Percentiles rank a stretch among this genome's conserved stretches.
phyloP scores from a whole-genome alignment of 2,329 filamentous ascomycete species.

The Epichloe scottii region DNA sequence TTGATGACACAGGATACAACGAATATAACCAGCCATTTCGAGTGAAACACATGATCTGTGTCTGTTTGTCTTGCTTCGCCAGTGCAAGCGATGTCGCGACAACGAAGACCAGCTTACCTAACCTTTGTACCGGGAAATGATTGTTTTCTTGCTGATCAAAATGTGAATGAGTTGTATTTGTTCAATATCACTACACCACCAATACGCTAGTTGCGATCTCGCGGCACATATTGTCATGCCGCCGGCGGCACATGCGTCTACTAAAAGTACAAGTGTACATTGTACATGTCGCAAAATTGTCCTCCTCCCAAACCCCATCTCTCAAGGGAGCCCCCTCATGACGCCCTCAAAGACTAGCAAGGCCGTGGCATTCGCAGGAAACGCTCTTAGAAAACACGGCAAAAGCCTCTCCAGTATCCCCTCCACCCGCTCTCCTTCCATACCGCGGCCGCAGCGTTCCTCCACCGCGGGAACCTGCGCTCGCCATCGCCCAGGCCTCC shows the following conservation, averaged over 20 bases:
- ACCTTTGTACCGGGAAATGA: no score
- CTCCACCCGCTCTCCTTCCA: conserved; percentile 62
- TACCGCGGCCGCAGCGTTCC: conserved; percentile 64
- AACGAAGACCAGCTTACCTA: no score
- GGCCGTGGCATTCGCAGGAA: conserved; percentile 91
- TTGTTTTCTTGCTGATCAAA: no score
- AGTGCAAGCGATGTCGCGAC: not conserved
- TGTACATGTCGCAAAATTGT: not conserved
- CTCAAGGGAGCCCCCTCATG: conserved; percentile 51
- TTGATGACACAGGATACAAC: conserved; percentile 3
- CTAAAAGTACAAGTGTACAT: not conserved
- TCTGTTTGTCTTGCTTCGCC: not conserved
- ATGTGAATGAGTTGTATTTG: no score
- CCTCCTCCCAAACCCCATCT: not conserved
- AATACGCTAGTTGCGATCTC: not conserved
- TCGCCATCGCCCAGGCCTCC: conserved; percentile 54
- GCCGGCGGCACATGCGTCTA: not conserved
- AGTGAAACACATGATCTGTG: not conserved
- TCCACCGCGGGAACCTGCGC: conserved; percentile 62
- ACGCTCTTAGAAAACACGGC: conserved; percentile 86
- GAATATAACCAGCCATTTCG: conserved; percentile 18
- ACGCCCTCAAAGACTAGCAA: conserved; percentile 87
- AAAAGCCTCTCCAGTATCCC: conserved; percentile 92
- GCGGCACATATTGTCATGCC: not conserved
- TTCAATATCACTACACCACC: not conserved